These are phyloP conservation scores for Trichoderma lentiforme DNA, from an alignment of 2,329 filamentous ascomycete genomes.

Conservation along the genomic window DNA sequence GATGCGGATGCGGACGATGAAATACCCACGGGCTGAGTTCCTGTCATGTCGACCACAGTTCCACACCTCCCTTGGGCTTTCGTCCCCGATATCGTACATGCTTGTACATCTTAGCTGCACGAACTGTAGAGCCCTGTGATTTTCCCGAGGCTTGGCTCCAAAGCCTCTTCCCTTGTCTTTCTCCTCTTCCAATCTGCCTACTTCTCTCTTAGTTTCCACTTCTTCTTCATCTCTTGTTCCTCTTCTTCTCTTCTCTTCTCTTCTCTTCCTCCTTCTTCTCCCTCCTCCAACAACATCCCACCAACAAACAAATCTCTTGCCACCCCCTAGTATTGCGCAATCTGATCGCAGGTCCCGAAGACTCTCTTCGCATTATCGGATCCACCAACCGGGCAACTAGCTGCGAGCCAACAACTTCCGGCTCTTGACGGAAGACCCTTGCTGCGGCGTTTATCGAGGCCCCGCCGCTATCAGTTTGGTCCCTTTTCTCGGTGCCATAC, in stretches of 20 bases:
- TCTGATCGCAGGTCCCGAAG: conserved; percentile 8
- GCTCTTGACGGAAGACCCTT: conserved; percentile 12
- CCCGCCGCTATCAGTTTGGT: conserved; percentile 14
- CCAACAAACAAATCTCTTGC: neutral
- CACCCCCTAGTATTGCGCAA: conserved; percentile 15
- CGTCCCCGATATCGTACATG: neutral
- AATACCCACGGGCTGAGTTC: neutral
- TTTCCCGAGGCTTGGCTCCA: conserved; percentile 10
- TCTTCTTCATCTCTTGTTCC: neutral
- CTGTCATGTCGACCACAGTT: neutral
- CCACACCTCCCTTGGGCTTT: neutral
- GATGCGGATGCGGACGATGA: neutral
- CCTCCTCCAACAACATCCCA: neutral
- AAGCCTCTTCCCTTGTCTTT: neutral
- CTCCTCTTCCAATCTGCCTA: neutral
- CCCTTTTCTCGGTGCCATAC: conserved; percentile 9
- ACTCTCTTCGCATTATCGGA: conserved; percentile 3
- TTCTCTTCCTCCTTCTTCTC: neutral
- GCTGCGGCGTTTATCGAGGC: conserved; percentile 13
- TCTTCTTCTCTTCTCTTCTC: neutral
- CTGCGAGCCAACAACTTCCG: conserved; percentile 14
- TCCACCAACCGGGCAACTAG: conserved; percentile 12
- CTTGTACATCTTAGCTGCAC: neutral
- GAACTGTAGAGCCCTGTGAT: conserved; percentile 1
- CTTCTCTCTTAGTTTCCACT: neutral